Evolutionary conservation across 2,329 filamentous ascomycete genomes (phyloP).

Genomic region (Aureobasidium sp.): DNA sequence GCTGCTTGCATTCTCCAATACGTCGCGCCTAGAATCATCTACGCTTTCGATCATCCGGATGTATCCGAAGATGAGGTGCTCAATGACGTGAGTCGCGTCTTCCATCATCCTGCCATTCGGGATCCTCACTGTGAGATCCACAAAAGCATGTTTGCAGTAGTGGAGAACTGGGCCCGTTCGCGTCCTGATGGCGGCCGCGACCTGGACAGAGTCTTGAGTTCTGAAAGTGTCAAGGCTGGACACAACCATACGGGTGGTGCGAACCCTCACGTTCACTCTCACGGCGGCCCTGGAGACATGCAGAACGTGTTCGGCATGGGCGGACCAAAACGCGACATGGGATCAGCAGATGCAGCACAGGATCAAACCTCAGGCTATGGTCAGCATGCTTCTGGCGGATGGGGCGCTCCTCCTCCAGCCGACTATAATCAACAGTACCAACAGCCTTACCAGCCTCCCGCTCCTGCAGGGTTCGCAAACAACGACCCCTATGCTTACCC

Average conservation of each 20-base stretch:
- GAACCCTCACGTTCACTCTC: constrained; percentile 13
- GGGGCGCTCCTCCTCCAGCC: background rate
- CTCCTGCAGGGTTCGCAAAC: constrained; percentile 25
- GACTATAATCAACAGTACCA: constrained; percentile 11
- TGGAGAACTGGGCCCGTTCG: constrained; percentile 71
- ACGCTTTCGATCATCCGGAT: constrained; percentile 84
- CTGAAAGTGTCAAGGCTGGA: constrained; percentile 73
- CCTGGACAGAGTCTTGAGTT: constrained; percentile 69
- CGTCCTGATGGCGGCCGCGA: constrained; percentile 58
- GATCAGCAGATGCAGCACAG: background rate
- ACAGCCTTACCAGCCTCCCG: constrained; percentile 18
- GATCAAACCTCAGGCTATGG: background rate
- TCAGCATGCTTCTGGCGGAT: background rate
- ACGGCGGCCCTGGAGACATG: constrained; percentile 9
- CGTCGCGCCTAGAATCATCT: constrained; percentile 76
- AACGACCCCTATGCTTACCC: constrained; percentile 27
- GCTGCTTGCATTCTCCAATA: constrained; percentile 66
- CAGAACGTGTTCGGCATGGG: constrained; percentile 1
- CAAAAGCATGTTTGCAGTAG: constrained; percentile 78
- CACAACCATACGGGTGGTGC: constrained; percentile 59
- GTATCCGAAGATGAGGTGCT: constrained; percentile 78
- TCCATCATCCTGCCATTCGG: constrained; percentile 84
- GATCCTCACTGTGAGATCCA: constrained; percentile 73
- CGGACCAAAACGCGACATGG: background rate
- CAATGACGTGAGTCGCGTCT: constrained; percentile 70